phyloP scores from a whole-genome alignment of 2,329 filamentous ascomycete genomes.

The Epichloe scottii region DNA sequence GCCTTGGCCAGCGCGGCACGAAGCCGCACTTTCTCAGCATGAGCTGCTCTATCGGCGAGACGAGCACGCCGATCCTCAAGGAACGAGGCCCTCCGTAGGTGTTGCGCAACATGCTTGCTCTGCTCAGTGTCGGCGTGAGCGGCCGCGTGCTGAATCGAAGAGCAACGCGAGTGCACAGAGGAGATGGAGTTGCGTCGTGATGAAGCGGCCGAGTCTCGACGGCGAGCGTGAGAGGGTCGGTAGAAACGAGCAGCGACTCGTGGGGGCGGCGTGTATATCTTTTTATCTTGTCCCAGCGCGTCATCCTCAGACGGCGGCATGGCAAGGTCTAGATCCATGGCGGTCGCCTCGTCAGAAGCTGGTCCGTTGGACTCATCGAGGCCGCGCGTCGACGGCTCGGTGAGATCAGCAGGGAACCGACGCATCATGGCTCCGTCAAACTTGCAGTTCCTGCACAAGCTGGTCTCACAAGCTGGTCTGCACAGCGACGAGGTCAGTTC shows the following conservation, averaged over 20 bases:
- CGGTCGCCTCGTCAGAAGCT: constrained; percentile 18
- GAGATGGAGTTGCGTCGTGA: constrained; percentile 72
- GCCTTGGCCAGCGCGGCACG: constrained; percentile 65
- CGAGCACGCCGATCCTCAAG: constrained; percentile 70
- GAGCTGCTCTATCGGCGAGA: constrained; percentile 66
- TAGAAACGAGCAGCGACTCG: constrained; percentile 72
- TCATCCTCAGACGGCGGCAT: constrained; percentile 27
- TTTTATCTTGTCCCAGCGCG: constrained; percentile 20
- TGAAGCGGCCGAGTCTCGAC: constrained; percentile 64
- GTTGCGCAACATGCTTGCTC: constrained; percentile 67
- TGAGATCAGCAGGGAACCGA: constrained; percentile 28
- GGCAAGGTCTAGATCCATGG: constrained; percentile 23
- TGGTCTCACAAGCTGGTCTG: background rate
- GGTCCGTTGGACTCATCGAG: constrained; percentile 22
- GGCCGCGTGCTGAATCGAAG: constrained; percentile 39
- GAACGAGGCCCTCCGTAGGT: constrained; percentile 67
- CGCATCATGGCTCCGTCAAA: constrained; percentile 23
- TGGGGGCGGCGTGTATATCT: constrained; percentile 51
- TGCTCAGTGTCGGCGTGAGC: constrained; percentile 45
- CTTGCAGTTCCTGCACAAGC: background rate
- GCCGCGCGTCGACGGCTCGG: constrained; percentile 29
- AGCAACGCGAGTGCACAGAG: constrained; percentile 59
- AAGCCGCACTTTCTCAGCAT: constrained; percentile 71
- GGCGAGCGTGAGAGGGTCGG: constrained; percentile 50
- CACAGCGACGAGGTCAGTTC: constrained; percentile 1